phyloP scores from a whole-genome alignment of 306 rosid genomes.

The Quercus engelmannii region DNA sequence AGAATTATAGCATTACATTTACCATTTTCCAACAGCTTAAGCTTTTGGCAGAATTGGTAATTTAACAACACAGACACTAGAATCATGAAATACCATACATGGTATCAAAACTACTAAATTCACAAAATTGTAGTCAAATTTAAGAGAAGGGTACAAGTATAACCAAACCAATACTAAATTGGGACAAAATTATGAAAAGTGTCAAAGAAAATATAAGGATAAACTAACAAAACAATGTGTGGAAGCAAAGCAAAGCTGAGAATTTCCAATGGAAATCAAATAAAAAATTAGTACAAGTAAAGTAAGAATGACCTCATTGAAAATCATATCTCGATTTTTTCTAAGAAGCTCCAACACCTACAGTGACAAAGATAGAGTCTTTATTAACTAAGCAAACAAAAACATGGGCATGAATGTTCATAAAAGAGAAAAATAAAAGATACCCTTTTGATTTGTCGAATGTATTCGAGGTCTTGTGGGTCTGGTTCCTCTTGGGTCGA shows the following conservation, averaged over 20 bases:
- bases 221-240: not conserved
- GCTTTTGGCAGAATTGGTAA: too few relatives aligned
- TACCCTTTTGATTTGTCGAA: conserved; percentile 66
- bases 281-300: not conserved
- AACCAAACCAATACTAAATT: too few relatives aligned
- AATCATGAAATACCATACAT: too few relatives aligned
- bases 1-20: too few relatives aligned
- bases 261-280: too few relatives aligned
- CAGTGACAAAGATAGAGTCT: not conserved
- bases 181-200: not conserved
- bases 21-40: too few relatives aligned
- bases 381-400: not conserved
- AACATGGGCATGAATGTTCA: not conserved
- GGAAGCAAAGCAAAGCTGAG: not conserved
- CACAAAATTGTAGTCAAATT: too few relatives aligned
- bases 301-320: conserved; percentile 61
- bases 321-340: conserved; percentile 88
- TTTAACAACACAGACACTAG: too few relatives aligned
- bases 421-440: not conserved
- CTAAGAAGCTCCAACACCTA: conserved; percentile 84
- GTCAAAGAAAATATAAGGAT: not conserved
- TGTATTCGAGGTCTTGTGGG: conserved; percentile 60
- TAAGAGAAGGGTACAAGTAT: too few relatives aligned
- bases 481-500: conserved; percentile 39
- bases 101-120: too few relatives aligned